Evolutionary conservation across 1,284 basidiomycete genomes (phyloP).

Genomic region (Trichosporon ovoides): DNA sequence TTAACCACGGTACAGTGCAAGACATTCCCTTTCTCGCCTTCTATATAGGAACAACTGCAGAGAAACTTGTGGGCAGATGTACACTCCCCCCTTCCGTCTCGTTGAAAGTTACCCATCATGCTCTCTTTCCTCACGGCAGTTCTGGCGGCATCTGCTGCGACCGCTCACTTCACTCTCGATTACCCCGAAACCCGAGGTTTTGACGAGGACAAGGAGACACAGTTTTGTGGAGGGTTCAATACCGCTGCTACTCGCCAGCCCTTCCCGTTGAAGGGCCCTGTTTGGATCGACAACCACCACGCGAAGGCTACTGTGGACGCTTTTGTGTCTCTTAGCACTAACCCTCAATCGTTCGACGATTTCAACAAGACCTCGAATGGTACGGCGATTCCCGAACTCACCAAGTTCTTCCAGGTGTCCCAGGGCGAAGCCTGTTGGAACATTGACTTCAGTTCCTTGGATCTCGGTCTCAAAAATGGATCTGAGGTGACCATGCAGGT

Average conservation of each 20-base stretch:
- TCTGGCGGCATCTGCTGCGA: conserved; percentile 43
- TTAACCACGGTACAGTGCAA: too few relatives aligned
- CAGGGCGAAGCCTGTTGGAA: conserved; percentile 61
- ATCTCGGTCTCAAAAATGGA: conserved; percentile 54
- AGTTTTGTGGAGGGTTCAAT: conserved; percentile 49
- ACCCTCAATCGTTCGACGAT: conserved; percentile 58
- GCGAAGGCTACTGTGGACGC: conserved; percentile 50
- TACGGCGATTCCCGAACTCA: conserved; percentile 38
- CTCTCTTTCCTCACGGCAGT: neutral
- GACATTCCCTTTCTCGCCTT: too few relatives aligned
- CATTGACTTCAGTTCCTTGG: conserved; percentile 53
- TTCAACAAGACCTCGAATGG: conserved; percentile 55
- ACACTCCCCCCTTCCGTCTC: too few relatives aligned
- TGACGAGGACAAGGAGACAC: conserved; percentile 55
- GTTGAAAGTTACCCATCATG: too few relatives aligned
- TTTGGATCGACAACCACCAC: conserved; percentile 39
- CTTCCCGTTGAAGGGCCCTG: conserved; percentile 59
- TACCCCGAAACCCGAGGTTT: conserved; percentile 64
- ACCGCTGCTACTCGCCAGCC: conserved; percentile 53
- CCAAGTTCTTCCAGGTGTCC: conserved; percentile 56
- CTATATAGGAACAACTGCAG: too few relatives aligned
- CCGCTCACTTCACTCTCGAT: conserved; percentile 65
- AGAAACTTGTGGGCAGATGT: too few relatives aligned
- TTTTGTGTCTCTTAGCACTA: conserved; percentile 54
- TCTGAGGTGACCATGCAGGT: conserved; percentile 38